Percentiles rank a stretch among this genome's conserved stretches.
Conservation (phyloP, 106 monocot genomes). For the Alisma plantagoaquatica region DNA sequence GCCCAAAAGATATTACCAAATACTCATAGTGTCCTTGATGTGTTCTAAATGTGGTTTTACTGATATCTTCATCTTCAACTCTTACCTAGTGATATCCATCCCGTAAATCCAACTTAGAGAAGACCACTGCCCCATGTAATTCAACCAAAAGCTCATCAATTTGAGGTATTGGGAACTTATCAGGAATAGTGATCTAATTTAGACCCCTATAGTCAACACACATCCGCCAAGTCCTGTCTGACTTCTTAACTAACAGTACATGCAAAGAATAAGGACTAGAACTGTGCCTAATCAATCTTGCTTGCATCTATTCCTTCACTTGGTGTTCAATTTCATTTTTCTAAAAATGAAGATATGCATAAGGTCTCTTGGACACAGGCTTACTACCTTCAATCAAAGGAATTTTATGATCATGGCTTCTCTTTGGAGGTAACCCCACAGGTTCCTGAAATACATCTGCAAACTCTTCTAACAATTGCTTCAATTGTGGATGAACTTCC, state of each 20-base stretch:
- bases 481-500: too few species aligned
- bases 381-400: neutral
- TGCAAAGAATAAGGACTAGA: neutral
- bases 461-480: too few species aligned
- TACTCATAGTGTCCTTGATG: neutral
- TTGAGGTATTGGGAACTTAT: conserved; percentile 1
- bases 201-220: neutral
- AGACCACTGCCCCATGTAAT: neutral
- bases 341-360: neutral
- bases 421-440: neutral
- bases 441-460: too few species aligned
- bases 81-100: neutral
- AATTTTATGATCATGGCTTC: neutral
- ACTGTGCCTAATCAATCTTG: neutral
- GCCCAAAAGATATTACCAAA: conserved; percentile 1
- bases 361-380: neutral
- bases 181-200: neutral
- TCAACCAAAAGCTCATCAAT: conserved; percentile 1
- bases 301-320: neutral
- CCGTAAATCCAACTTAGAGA: neutral
- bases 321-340: neutral
- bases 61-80: neutral
- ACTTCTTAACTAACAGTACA: neutral
- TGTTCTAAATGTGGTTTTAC: neutral
- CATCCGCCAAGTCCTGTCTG: neutral